A percentile compares a stretch with the other conserved stretches of the same genome.
These are phyloP conservation scores for Moniliella sp. DNA, from an alignment of 1,284 basidiomycete species.

Conservation along the genomic window DNA sequence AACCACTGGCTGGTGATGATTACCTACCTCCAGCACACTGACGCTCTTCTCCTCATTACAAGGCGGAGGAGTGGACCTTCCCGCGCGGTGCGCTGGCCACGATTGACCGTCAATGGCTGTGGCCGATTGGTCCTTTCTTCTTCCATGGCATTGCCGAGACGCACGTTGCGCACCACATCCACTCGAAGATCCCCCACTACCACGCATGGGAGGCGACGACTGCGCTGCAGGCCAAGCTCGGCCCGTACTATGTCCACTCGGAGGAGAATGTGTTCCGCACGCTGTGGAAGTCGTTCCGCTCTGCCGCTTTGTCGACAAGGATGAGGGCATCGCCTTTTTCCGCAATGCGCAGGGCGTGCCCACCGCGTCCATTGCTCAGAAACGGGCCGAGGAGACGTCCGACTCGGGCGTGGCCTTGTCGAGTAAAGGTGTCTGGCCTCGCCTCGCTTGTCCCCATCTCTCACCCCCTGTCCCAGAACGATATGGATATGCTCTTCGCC, in stretches of 20 bases:
- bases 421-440: too few species aligned
- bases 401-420: background rate
- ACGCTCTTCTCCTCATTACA: constrained; percentile 87
- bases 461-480: too few species aligned
- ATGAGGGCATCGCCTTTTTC: constrained; percentile 30
- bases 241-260: constrained; percentile 39
- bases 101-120: constrained; percentile 66
- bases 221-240: constrained; percentile 62
- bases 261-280: constrained; percentile 40
- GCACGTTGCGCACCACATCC: constrained; percentile 31
- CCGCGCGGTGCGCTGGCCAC: constrained; percentile 80
- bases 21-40: constrained; percentile 68
- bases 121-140: constrained; percentile 35
- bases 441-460: too few species aligned
- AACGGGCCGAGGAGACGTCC: background rate
- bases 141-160: constrained; percentile 40
- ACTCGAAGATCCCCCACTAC: constrained; percentile 35
- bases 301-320: constrained; percentile 35
- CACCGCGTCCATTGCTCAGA: constrained; percentile 7
- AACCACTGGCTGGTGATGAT: constrained; percentile 40
- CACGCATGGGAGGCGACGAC: constrained; percentile 67
- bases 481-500: too few species aligned
- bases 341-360: constrained; percentile 25
- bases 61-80: constrained; percentile 73
- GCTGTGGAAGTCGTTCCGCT: constrained; percentile 38